Evolutionary conservation across 306 rosid genomes (phyloP), one percentile per base, ranked within the genome.

Genomic region (Cicer judaicum): DNA sequence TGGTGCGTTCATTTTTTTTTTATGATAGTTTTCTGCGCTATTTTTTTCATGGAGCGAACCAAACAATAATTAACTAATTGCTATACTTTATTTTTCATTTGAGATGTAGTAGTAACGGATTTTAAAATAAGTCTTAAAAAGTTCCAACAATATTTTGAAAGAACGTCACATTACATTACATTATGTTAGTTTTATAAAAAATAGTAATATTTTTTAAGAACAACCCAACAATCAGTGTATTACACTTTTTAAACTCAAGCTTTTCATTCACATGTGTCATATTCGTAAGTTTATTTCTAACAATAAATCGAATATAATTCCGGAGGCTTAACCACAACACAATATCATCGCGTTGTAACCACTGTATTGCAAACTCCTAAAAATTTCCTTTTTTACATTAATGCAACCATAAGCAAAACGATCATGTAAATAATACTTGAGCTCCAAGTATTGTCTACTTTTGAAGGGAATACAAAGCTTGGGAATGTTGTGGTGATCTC

Each of bases 401-500:
- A 9, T 59, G 69, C 55, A 80, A 66, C 78, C 75, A 55, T 38
- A 13, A 21, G 53, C 5, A 36, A 79, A 2, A 44, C 40, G 12
- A 80, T 63, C 60, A 18, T 34, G 11, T 9, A 40, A 52, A 69
- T 49, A 57, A 10, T 19, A 57, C 38, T 15, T 41, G 49, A 39
- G 49, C 80, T 79, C 85, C 84, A 92, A 67, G 96, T 85, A 75
- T 92, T 96, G 56, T 90, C 91, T 66, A 92, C 98, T 85, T 90
- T 96, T 19, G 96, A 92, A 85, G 90, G 94, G 81, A 92, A 90
- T 43, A 92, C 98, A 77, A 92, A 92, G 90, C 96, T 90, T 2
- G 98, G 98, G 77, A 92, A 92, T 68, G 98, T 90, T 65, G 98
- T 92, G 71, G 98, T 92, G 84, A 92, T 92, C 87, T 92, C 98